Evolutionary conservation across 169 alveolate species (phyloP).

Genomic region (Plasmodium gallinaceum): DNA sequence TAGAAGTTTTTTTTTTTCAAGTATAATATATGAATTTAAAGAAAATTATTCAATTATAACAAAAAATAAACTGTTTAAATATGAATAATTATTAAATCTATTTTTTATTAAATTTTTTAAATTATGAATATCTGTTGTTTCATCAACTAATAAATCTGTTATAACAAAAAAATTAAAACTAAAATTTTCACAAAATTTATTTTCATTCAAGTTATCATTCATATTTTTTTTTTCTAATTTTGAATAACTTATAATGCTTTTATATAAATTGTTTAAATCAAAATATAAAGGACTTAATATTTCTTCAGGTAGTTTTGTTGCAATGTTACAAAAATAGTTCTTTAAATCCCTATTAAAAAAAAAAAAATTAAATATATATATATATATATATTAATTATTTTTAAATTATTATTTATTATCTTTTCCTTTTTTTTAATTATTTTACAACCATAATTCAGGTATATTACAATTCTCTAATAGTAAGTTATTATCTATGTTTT

Average conservation of each 20-base stretch:
- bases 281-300: slow-evolving; percentile 54
- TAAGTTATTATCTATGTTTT: slow-evolving; percentile 3
- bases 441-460: slow-evolving; percentile 48
- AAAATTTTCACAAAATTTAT: not conserved
- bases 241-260: not conserved
- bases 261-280: slow-evolving; percentile 25
- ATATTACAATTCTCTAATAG: slow-evolving; percentile 28
- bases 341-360: slow-evolving; percentile 40
- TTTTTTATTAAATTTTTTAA: slow-evolving; percentile 35
- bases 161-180: slow-evolving; percentile 33
- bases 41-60: slow-evolving; percentile 14
- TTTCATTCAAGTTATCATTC: slow-evolving; percentile 5
- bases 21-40: not conserved
- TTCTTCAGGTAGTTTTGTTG: slow-evolving; percentile 22
- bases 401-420: not conserved
- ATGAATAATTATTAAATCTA: slow-evolving; percentile 25
- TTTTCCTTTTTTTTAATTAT: not conserved
- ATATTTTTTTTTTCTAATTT: not conserved
- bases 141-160: slow-evolving; percentile 65
- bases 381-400: not conserved
- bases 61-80: slow-evolving; percentile 62
- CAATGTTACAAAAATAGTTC: slow-evolving; percentile 45
- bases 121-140: slow-evolving; percentile 15
- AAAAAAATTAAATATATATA: not conserved
- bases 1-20: not conserved